Evolutionary conservation across 768 basidiomycete genomes (phyloP).

Genomic region (Agrocybe praecox): DNA sequence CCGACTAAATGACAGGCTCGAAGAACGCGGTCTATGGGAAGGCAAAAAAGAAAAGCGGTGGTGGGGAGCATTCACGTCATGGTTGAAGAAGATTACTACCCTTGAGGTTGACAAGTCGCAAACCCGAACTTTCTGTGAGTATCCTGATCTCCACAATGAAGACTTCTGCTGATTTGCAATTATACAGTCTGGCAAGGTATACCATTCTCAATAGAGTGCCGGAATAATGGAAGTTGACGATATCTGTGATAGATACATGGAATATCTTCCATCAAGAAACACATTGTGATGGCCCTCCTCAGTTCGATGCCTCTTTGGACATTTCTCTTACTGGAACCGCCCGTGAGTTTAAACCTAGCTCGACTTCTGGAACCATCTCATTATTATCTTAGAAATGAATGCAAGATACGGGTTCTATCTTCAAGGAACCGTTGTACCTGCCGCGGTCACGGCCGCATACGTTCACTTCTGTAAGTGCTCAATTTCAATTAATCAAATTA

Average conservation of each 20-base stretch:
- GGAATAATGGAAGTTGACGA: no score
- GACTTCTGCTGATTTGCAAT: no score
- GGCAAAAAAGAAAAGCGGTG: slow-evolving; percentile 3
- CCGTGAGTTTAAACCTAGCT: not conserved
- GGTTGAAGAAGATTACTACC: slow-evolving; percentile 6
- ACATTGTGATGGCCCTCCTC: slow-evolving; percentile 1
- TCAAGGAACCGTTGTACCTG: slow-evolving; percentile 8
- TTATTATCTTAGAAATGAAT: no score
- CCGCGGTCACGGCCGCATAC: slow-evolving; percentile 5
- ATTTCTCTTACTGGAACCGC: slow-evolving; percentile 8
- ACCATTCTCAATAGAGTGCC: no score
- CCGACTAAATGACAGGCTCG: no score
- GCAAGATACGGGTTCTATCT: slow-evolving; percentile 7
- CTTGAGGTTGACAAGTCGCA: not conserved
- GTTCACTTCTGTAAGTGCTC: slow-evolving; percentile 4
- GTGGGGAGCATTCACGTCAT: slow-evolving; percentile 7
- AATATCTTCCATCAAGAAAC: slow-evolving; percentile 7
- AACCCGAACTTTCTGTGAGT: no score
- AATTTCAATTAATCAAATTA: not conserved
- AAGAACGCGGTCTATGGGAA: not conserved
- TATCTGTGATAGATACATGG: not conserved
- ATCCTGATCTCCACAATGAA: no score
- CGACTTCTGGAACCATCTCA: no score
- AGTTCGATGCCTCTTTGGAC: slow-evolving; percentile 7
- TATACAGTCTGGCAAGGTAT: no score